phyloP scores from a whole-genome alignment of 345 rosid genomes.

The Chamaenerion angustifolium region DNA sequence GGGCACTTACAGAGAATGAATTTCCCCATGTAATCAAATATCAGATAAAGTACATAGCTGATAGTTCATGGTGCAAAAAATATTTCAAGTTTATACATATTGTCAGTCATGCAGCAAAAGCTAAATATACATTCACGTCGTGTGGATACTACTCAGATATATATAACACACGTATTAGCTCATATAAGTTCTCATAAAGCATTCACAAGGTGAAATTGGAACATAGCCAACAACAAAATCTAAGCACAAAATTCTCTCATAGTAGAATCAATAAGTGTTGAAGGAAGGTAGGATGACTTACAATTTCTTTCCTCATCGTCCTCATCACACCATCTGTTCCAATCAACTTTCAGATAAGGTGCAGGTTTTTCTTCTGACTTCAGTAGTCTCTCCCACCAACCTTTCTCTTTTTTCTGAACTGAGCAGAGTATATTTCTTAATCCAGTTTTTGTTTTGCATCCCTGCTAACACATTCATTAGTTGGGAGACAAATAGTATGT shows the following conservation, averaged over 20 bases:
- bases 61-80: no score
- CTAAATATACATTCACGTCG: no score
- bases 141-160: no score
- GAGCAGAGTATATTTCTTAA: conserved; percentile 78
- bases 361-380: conserved; percentile 87
- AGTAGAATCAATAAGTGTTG: not conserved
- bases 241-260: not conserved
- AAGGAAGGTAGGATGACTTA: conserved; percentile 23
- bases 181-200: no score
- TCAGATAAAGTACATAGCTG: no score
- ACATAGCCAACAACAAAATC: not conserved
- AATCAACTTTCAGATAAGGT: conserved; percentile 94
- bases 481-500: not conserved
- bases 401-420: conserved; percentile 64
- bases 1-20: no score
- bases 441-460: conserved; percentile 65
- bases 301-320: conserved; percentile 54
- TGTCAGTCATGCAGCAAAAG: no score
- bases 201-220: no score
- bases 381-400: conserved; percentile 88
- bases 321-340: conserved; percentile 99
- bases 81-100: no score
- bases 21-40: no score
- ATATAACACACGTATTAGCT: no score
- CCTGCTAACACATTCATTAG: conserved; percentile 25